Conservation (phyloP, 2,329 filamentous ascomycete genomes). For the Monascus ruber region DNA sequence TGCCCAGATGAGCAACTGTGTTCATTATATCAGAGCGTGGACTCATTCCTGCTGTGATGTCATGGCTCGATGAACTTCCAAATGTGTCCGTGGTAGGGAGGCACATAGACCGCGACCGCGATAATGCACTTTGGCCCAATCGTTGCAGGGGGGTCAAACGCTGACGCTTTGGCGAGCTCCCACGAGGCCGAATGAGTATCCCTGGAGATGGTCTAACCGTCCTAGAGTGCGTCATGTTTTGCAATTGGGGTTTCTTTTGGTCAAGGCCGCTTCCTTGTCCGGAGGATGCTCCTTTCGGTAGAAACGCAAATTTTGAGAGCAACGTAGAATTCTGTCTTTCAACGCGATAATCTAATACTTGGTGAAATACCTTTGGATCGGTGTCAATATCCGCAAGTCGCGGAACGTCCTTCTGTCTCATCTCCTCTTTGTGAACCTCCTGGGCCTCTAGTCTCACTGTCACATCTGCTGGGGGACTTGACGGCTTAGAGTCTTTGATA, state of each 20-base stretch:
- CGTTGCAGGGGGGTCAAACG: conserved; percentile 31
- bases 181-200: conserved; percentile 2
- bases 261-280: conserved; percentile 1
- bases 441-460: not conserved
- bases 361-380: conserved; percentile 16
- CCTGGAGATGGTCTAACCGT: conserved; percentile 1
- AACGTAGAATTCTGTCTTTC: conserved; percentile 23
- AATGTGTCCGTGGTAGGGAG: conserved; percentile 9
- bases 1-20: conserved; percentile 24
- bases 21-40: conserved; percentile 8
- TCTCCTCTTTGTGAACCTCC: not conserved
- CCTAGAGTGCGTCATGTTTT: not conserved
- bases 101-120: conserved; percentile 26
- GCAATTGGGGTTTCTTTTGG: conserved; percentile 4
- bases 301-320: conserved; percentile 26
- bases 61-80: not conserved
- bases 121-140: conserved; percentile 28
- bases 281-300: conserved; percentile 6
- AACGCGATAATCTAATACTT: conserved; percentile 26
- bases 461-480: not conserved
- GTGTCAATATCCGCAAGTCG: conserved; percentile 7
- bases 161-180: conserved; percentile 5
- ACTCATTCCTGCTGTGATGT: not conserved
- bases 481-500: not conserved
- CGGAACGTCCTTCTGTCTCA: not conserved